A percentile compares a stretch with the other conserved stretches of the same genome.
These are phyloP conservation scores for Cicer pinnatifidum DNA, from an alignment of 306 rosid genomes.

Conservation along the genomic window DNA sequence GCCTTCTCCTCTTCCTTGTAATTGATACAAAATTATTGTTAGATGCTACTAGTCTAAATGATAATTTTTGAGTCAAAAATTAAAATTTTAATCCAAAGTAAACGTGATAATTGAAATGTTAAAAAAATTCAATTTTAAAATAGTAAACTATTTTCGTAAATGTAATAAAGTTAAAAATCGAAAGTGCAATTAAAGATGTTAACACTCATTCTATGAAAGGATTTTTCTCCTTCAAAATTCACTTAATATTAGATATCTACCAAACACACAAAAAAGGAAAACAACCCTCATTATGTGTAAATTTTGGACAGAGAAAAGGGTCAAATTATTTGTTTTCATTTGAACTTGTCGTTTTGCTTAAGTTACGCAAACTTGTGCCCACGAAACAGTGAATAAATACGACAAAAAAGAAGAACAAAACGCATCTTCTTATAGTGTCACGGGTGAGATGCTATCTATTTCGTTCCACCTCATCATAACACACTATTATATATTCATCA, in stretches of 20 bases:
- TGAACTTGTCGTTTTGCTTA: conserved; percentile 12
- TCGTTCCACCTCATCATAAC: conserved; percentile 29
- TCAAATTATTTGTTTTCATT: neutral
- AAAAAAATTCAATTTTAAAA: too few relatives aligned
- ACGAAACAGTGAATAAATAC: neutral
- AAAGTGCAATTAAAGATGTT: too few relatives aligned
- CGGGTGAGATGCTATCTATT: conserved; percentile 40
- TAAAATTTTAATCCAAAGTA: too few relatives aligned
- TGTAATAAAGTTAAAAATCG: too few relatives aligned
- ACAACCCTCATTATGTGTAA: neutral
- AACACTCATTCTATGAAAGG: too few relatives aligned
- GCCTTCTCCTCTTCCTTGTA: too few relatives aligned
- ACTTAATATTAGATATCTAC: neutral
- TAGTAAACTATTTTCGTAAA: too few relatives aligned
- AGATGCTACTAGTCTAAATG: too few relatives aligned
- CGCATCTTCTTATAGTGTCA: conserved; percentile 29
- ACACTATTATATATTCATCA: neutral
- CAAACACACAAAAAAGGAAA: neutral
- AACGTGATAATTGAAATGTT: too few relatives aligned
- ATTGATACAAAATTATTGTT: too few relatives aligned
- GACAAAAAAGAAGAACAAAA: conserved; percentile 24
- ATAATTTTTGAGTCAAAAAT: too few relatives aligned
- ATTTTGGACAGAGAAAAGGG: neutral
- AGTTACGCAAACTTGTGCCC: neutral
- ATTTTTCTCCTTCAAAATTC: neutral